Conservation (phyloP, 257 asterid genomes). For the Ehretia macrophylla region DNA sequence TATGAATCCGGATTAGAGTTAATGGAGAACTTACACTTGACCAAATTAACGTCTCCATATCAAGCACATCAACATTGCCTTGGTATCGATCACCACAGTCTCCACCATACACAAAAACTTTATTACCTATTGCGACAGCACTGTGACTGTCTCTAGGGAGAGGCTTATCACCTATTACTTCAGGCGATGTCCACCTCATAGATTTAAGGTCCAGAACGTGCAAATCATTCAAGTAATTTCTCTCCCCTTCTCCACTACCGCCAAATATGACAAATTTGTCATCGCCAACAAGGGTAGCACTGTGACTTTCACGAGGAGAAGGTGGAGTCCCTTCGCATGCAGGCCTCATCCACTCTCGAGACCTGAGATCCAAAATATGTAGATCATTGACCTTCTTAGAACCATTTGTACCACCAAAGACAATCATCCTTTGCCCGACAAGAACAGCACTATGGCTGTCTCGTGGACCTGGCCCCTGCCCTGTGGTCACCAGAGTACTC, state of each 20-base stretch:
- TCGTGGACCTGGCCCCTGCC: constrained; percentile 82
- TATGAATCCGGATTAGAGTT: background rate
- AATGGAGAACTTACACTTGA: constrained; percentile 47
- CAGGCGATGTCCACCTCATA: constrained; percentile 79
- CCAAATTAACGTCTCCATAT: constrained; percentile 61
- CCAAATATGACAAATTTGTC: constrained; percentile 71
- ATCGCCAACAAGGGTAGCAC: constrained; percentile 51
- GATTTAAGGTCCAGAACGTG: constrained; percentile 66
- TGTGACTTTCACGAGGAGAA: constrained; percentile 83
- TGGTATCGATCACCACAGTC: constrained; percentile 90
- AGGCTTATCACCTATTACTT: constrained; percentile 48
- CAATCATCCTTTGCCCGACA: constrained; percentile 65
- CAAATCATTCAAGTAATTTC: constrained; percentile 70
- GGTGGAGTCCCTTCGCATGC: constrained; percentile 73
- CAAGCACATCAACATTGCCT: constrained; percentile 67
- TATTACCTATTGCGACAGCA: constrained; percentile 58
- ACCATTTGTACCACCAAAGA: constrained; percentile 92
- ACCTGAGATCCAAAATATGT: constrained; percentile 58
- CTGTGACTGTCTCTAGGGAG: constrained; percentile 86
- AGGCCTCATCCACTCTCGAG: constrained; percentile 71
- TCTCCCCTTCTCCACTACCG: constrained; percentile 93
- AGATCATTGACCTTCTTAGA: constrained; percentile 74
- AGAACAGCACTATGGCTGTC: constrained; percentile 83
- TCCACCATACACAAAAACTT: constrained; percentile 71
- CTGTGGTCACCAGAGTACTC: constrained; percentile 64